Conservation (phyloP, 345 rosid species). For the Gossypium australe region DNA sequence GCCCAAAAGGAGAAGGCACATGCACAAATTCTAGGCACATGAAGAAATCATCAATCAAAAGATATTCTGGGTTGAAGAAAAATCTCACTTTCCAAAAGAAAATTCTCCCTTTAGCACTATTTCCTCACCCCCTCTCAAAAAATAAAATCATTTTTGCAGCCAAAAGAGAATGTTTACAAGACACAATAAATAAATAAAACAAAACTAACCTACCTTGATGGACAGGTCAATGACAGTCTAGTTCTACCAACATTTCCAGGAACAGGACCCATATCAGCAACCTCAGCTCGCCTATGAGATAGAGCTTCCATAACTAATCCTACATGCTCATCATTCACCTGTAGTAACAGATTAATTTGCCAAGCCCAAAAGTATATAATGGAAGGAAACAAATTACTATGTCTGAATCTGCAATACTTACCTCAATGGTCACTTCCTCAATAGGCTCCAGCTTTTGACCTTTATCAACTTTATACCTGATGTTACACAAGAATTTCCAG, state of each 20-base stretch:
- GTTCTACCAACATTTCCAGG: constrained; percentile 87
- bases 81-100: not conserved
- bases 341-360: constrained; percentile 10
- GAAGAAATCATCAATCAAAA: constrained; percentile 4
- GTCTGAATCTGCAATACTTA: constrained; percentile 14
- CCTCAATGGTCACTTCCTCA: constrained; percentile 94
- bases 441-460: constrained; percentile 81
- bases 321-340: constrained; percentile 90
- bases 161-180: not conserved
- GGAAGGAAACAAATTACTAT: constrained; percentile 3
- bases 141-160: not conserved
- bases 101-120: not conserved
- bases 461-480: constrained; percentile 77
- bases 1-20: not conserved
- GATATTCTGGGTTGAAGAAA: not conserved
- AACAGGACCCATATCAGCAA: constrained; percentile 91
- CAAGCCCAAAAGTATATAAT: constrained; percentile 8
- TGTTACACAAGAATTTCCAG: constrained; percentile 9
- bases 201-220: constrained; percentile 63
- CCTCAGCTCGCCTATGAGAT: constrained; percentile 84
- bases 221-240: constrained; percentile 81
- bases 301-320: constrained; percentile 93
- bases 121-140: not conserved
- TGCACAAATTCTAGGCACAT: not conserved
- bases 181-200: not conserved